Evolutionary conservation across 805 yeast genomes (phyloP), one percentile per base, ranked within the genome.

Genomic region (Yamadazyma akitaensis): DNA sequence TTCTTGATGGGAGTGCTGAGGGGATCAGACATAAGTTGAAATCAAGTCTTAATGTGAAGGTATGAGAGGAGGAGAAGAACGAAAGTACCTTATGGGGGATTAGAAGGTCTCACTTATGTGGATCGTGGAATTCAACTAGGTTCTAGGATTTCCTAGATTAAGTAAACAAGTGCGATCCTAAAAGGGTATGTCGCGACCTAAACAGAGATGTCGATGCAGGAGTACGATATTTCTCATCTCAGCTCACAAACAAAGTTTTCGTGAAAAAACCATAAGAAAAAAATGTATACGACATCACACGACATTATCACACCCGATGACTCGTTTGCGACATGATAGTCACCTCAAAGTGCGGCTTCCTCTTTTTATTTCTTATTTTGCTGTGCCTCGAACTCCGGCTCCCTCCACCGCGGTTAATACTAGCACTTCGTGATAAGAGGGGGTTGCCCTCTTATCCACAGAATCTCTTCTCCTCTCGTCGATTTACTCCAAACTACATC

Each of bases 1-100:
- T 60, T 64, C 47, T 66, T 70, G 43, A 70, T 71, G 13, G 77
- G 77, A 0, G 77, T 72, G 47, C 57, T 67, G 30, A 72, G 55
- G 42, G 57, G 50, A 36, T 53, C 59, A 17, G 32, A n/a, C 41
- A 38, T 38, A 5, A 11, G 12, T 5, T 11, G 32, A 4, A 4
- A 28, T 3, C 8, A 11, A 12, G 32, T 28, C 32, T 4, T 30
- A 21, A 7, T 7, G 24, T 21, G 4, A 21, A 21, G 24, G 6
- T 4, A 21, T 5, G 24, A 7, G 24, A 21, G 7, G 7, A 21
- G 24, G 24, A 7, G 24, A 21, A 7, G 24, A 21, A 21, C 7
- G 7, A 7, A 21, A 21, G 24, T 7, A 21, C 24, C 24, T 4
- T 21, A 21, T 4, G 24, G 7, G 24, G 24, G 24, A 7, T 21